Percentiles rank a stretch among this genome's conserved stretches.
phyloP scores from a whole-genome alignment of 371 early-diverging fungal genomes.

The Mucor lusitanicus region DNA sequence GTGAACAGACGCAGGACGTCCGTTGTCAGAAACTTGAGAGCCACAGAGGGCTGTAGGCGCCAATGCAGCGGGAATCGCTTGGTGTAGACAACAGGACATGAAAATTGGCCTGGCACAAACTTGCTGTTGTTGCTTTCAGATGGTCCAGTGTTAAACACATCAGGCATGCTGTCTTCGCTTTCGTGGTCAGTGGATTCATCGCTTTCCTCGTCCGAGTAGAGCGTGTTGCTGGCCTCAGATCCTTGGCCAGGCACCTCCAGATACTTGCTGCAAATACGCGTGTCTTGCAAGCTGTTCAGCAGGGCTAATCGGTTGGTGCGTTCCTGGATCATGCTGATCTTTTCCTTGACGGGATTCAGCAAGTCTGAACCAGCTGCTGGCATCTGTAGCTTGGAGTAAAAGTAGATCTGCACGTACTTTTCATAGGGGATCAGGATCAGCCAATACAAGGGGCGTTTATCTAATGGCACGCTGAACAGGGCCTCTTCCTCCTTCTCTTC shows the following conservation, averaged over 20 bases:
- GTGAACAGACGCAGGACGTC: constrained; percentile 62
- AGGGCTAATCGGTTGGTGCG: constrained; percentile 71
- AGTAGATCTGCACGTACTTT: constrained; percentile 60
- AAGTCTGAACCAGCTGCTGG: constrained; percentile 46
- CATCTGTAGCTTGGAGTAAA: constrained; percentile 65
- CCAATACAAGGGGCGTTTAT: constrained; percentile 60
- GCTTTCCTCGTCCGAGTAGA: constrained; percentile 32
- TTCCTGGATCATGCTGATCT: constrained; percentile 56
- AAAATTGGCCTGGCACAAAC: constrained; percentile 68
- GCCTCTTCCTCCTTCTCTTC: constrained; percentile 1
- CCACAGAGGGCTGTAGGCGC: constrained; percentile 69
- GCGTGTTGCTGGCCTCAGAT: constrained; percentile 21
- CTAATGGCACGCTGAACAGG: not conserved
- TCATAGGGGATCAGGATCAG: constrained; percentile 61
- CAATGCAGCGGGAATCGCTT: constrained; percentile 76
- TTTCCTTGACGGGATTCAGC: constrained; percentile 53
- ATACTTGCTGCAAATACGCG: constrained; percentile 72
- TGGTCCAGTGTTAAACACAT: constrained; percentile 2
- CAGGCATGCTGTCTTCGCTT: constrained; percentile 27
- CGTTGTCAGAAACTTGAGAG: constrained; percentile 62
- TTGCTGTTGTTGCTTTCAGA: constrained; percentile 3
- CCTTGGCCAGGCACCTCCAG: constrained; percentile 49
- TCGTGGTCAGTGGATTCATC: constrained; percentile 48
- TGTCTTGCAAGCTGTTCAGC: constrained; percentile 65
- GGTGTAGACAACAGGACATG: constrained; percentile 68